Base-by-base conservation (phyloP, 345 rosid genomes). In the Dipteronia sinensis region DNA sequence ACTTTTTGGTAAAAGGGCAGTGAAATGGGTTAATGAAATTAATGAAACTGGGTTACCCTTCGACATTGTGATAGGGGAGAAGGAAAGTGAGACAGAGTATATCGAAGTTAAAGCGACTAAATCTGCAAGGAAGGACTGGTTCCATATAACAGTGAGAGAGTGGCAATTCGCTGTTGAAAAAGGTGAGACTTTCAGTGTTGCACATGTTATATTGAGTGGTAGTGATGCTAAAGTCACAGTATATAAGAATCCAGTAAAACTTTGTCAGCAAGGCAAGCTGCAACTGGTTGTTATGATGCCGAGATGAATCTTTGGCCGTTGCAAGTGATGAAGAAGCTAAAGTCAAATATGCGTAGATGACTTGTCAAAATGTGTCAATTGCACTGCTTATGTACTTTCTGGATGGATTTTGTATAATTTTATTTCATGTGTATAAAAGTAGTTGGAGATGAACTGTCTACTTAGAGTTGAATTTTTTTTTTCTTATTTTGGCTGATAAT, bases 101-200 rank as follows among this genome's bases (percentile, higher is more conserved):
- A 75, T 93, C 13, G 99, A 95, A 85, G 99, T 95, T 46, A 95
- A 95, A 82, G 89, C 99, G 19, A 95, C 99, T 3, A 86, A 61
- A 62, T 90, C 91, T n/a, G 84, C 79, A 1, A 83, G 85, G 67
- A 95, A 92, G 83, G 94, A 95, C 67, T 91, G 92, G 94, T 95
- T 95, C 88, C 73, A 76, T 40, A 87, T 95, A 75, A 74, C 99
- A 22, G 83, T 77, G 42, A 89, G 91, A 72, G 99, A 95, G 82
- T 95, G 98, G 98, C 89, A 93, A 78, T 92, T 90, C 72, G 98
- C 97, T 55, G 76, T 72, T 73, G 90, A 88, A 69, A 88, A 83
- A 74, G 93, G 96, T 49, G 91, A 85, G 17, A 66, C 77, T 71
- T 93, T 85, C 86, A 87, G 86, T 72, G 81, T 95, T 69, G 92